A percentile compares a stretch with the other conserved stretches of the same genome.
These are phyloP conservation scores for Chrysoporthe austroafricana DNA, from an alignment of 2,329 filamentous ascomycete species.

Conservation along the genomic window DNA sequence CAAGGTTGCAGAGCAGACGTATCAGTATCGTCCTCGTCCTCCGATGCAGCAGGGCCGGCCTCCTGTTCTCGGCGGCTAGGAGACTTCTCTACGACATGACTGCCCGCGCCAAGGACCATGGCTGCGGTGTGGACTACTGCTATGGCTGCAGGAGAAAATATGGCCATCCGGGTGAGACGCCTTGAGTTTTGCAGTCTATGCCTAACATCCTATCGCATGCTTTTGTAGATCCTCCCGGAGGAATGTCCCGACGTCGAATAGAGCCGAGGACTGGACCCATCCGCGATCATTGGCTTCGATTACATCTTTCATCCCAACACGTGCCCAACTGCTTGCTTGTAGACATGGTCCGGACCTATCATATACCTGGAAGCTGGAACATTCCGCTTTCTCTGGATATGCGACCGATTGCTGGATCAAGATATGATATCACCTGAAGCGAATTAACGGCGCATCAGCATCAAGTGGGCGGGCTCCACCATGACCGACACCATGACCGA, in stretches of 20 bases:
- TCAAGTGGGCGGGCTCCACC: slow-evolving; percentile 13
- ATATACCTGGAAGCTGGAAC: not conserved
- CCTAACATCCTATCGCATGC: not conserved
- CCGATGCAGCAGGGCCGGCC: not conserved
- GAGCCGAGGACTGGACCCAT: not conserved
- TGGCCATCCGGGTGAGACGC: not conserved
- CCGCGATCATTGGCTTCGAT: not conserved
- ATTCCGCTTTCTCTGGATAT: not conserved
- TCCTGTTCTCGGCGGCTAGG: slow-evolving; percentile 7
- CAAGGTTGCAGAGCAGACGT: slow-evolving; percentile 2
- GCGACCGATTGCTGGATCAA: not conserved
- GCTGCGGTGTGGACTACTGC: not conserved
- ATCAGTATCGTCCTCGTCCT: not conserved
- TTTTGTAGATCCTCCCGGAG: not conserved
- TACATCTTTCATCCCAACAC: not conserved
- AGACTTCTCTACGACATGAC: not conserved
- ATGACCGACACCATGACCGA: not conserved
- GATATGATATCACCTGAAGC: slow-evolving; percentile 8
- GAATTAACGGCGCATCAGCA: slow-evolving; percentile 2
- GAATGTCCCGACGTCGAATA: not conserved
- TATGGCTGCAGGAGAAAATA: not conserved
- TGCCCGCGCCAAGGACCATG: not conserved
- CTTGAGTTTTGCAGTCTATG: not conserved
- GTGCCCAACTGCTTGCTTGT: not conserved
- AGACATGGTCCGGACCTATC: not conserved